These are phyloP conservation scores for Neurospora tetraspora DNA, from an alignment of 495 filamentous ascomycete species.

Conservation along the genomic window DNA sequence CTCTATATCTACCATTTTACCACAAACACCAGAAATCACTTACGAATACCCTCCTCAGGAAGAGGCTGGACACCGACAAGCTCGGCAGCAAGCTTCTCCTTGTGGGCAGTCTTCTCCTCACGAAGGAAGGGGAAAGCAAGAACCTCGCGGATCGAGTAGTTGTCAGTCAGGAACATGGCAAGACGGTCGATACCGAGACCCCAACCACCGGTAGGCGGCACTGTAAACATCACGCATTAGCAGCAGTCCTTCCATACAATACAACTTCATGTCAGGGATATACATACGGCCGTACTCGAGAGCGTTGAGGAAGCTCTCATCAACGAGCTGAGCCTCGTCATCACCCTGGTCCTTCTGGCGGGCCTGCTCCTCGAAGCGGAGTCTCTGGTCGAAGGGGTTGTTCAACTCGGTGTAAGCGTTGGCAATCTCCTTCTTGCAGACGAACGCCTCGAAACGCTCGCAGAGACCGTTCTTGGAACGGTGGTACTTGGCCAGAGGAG, in stretches of 20 bases:
- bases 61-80: constrained; percentile 52
- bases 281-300: constrained; percentile 47
- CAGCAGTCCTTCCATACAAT: neutral
- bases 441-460: constrained; percentile 96
- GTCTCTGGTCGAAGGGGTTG: constrained; percentile 87
- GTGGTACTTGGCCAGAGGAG: constrained; percentile 91
- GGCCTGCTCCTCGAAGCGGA: constrained; percentile 94
- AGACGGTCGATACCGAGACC: constrained; percentile 95
- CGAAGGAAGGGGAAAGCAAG: constrained; percentile 70
- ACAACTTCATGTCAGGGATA: neutral
- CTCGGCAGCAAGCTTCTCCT: constrained; percentile 54
- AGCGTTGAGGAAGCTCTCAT: constrained; percentile 82
- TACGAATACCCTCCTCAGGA: constrained; percentile 60
- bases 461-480: constrained; percentile 72
- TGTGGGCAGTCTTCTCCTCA: constrained; percentile 27
- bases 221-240: neutral
- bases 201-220: constrained; percentile 93
- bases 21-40: constrained; percentile 19
- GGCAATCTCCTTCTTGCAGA: constrained; percentile 92
- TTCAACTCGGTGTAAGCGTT: constrained; percentile 99
- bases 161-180: constrained; percentile 95
- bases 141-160: constrained; percentile 93
- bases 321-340: constrained; percentile 90
- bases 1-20: neutral
- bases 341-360: constrained; percentile 93